phyloP scores from a whole-genome alignment of 192 early-diverging fungal species.

The Jimgerdemannia lactiflua region DNA sequence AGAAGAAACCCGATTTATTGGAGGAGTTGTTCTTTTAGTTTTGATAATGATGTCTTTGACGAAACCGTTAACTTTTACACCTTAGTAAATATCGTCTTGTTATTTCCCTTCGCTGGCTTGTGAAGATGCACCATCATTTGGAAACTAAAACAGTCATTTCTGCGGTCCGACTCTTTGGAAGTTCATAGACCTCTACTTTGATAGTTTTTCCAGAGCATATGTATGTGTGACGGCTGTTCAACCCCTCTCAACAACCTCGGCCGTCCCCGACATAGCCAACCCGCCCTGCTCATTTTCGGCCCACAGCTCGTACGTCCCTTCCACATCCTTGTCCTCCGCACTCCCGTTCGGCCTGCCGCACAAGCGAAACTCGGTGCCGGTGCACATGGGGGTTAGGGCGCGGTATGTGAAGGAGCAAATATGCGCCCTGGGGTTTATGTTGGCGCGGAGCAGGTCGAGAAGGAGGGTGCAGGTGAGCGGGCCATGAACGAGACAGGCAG shows the following conservation, averaged over 20 bases:
- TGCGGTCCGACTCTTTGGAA: too few relatives aligned
- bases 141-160: too few relatives aligned
- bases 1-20: too few relatives aligned
- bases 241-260: neutral
- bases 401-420: slow-evolving; percentile 69
- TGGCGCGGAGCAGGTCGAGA: slow-evolving; percentile 57
- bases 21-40: too few relatives aligned
- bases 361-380: slow-evolving; percentile 52
- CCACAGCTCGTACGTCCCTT: neutral
- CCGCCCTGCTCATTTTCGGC: neutral
- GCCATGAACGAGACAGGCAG: slow-evolving; percentile 70
- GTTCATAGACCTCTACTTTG: too few relatives aligned
- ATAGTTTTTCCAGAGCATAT: too few relatives aligned
- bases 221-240: too few relatives aligned
- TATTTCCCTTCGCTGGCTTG: too few relatives aligned
- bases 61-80: too few relatives aligned
- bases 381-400: slow-evolving; percentile 66
- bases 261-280: neutral
- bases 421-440: slow-evolving; percentile 26
- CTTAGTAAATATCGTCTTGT: too few relatives aligned
- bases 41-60: too few relatives aligned
- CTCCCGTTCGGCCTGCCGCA: slow-evolving; percentile 20
- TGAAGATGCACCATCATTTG: too few relatives aligned
- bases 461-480: slow-evolving; percentile 79
- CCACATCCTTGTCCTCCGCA: neutral